Base-by-base conservation (phyloP, 306 rosid genomes). In the Sechiopsis laciniata region DNA sequence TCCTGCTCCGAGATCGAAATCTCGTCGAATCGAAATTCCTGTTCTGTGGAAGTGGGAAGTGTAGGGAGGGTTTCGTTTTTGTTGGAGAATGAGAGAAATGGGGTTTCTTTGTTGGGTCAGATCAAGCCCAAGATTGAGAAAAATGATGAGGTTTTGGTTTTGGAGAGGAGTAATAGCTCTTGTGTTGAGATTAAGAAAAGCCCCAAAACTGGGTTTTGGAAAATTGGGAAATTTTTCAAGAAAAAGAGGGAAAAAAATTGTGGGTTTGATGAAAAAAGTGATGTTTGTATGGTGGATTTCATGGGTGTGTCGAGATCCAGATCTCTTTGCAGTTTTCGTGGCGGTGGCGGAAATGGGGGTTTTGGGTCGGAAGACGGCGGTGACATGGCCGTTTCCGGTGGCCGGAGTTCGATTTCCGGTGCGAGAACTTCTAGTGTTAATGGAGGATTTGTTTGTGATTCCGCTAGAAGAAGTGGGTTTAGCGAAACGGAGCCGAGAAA, bases 391-490 rank as follows among this genome's bases (percentile, higher is more conserved):
- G 77, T 83, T 29, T 91, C 96, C 2, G 98, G 89, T 13, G 96
- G 96, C 6, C 82, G 99, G 75, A 94, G 99, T 72, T 94, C 99
- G 0, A 91, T 94, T 14, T 94, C 99, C 9, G 99, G 92, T 7
- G 97, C 99, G 0, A 83, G 99, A 48, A 95, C 96, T 60, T 95
- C 99, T 3, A 91, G 96, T 26, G 97, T 91, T 21, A 95, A 94
- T 72, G 94, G 85, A 0, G 89, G 90, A 50, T 19, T 87, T 74
- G 72, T 86, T 37, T 77, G 90, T 22, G 99, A 95, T 71, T 91
- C 99, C 3, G 99, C 91, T 5, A 86, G 98, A 45, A 86, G 88
- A 81, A 94, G 98, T 75, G 97, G 92, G 10, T 94, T 86, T 15
- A 91, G 99, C 77, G 99, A 94, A 81, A 88, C 96, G 56, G 95